Evolutionary conservation across 768 basidiomycete genomes (phyloP), one percentile per base, ranked within the genome.

Genomic region (Amanita polypyramis): DNA sequence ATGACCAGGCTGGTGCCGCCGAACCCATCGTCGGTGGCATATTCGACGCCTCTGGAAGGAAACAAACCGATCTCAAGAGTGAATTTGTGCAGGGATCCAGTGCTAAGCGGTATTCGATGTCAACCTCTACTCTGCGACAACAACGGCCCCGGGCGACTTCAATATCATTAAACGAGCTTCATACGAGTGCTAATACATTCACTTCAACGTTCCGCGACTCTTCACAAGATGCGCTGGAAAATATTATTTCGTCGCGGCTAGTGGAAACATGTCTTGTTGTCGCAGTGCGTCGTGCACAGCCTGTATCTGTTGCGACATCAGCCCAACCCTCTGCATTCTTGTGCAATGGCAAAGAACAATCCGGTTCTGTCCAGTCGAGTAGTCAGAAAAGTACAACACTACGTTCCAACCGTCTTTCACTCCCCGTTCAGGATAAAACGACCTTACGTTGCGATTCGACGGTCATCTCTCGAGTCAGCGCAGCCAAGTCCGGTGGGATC

Each of bases 211-310:
- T 75, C 47, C 70, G 70, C 12, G 79, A 80, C 55, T 73, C 82
- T 51, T 84, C 85, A 3, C 87, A 90, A 58, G 64, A 64, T 23
- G 74, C 70, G 6, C 66, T 90, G 38, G 85, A 90, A 66, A 82
- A 72, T 55, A 74, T 88, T 11, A 71, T 91, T 9, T 66, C 68
- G 46, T 81, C 86, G 29, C 77, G 87, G 41, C 67, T 91, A 25
- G 80, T 90, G 19, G 85, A 89, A 62, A 86, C 87, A 0, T 86
- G 87, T 55, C 63, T 90, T 47, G 73, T 78, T 11, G 61, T 89
- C 36, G 67, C 69, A 27, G 63, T 80, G 17, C 67, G 63, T 5
- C 52, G 60, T 20, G 19, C 41, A 6, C 47, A 60, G 9, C 48
- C 35, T 25, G 30, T 29, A 14, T 15, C 45, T 12, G 44, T 47